Evolutionary conservation across 169 alveolate species (phyloP).

Genomic region (Plasmodium sp.): DNA sequence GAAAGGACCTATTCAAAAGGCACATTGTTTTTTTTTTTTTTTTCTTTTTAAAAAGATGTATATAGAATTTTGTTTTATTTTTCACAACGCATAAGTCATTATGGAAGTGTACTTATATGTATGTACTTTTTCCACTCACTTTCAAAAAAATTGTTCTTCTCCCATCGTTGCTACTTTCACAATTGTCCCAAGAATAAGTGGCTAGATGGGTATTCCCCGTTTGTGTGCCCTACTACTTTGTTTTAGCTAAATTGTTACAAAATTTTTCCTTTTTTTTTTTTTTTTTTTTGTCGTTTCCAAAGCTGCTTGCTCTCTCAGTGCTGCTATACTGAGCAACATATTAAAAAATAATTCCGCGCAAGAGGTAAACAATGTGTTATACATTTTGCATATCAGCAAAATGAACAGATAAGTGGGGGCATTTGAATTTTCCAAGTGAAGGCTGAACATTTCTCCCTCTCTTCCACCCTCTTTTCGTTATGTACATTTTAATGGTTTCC

Average conservation of each 20-base stretch:
- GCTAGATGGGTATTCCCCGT: neutral
- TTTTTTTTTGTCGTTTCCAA: neutral
- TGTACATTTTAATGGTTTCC: neutral
- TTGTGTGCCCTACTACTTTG: neutral
- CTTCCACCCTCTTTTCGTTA: neutral
- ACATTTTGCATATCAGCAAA: neutral
- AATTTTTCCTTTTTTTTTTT: neutral
- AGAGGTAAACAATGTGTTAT: neutral
- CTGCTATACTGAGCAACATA: neutral
- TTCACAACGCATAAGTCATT: neutral
- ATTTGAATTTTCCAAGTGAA: neutral
- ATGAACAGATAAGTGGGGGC: neutral
- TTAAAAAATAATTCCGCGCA: neutral
- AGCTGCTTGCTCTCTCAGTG: neutral
- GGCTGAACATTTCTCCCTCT: neutral
- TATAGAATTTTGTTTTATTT: constrained; percentile 6
- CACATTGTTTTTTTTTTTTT: neutral
- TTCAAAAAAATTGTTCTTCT: neutral
- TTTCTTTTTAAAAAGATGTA: neutral
- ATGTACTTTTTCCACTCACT: neutral
- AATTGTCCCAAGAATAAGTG: neutral
- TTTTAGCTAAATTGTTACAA: neutral
- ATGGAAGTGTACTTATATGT: neutral
- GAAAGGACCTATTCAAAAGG: neutral
- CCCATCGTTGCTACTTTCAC: neutral